A percentile compares a stretch with the other conserved stretches of the same genome.
Evolutionary conservation across 257 asterid genomes (phyloP).

Genomic region (Nicotiana noctiflora): DNA sequence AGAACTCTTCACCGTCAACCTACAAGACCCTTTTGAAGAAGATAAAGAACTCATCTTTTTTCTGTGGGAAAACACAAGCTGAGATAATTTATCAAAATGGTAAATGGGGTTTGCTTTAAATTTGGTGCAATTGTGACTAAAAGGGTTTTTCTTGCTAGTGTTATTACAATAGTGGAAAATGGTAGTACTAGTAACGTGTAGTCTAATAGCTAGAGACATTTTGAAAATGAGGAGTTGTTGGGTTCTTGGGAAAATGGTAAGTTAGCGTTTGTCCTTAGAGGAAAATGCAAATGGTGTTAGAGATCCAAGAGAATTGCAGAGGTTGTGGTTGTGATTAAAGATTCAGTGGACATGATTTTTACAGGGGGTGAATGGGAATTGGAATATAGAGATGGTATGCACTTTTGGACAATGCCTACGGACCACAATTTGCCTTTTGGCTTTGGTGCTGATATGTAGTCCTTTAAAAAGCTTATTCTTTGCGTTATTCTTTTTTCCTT

Average conservation of each 20-base stretch:
- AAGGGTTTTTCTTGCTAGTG: slow-evolving; percentile 21
- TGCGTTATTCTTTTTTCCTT: neutral
- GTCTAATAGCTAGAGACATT: slow-evolving; percentile 54
- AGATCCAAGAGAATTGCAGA: neutral
- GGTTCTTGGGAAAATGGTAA: neutral
- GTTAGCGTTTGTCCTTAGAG: neutral
- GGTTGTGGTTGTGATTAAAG: neutral
- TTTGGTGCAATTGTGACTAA: slow-evolving; percentile 13
- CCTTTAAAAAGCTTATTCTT: neutral
- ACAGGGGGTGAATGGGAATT: neutral
- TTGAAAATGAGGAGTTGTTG: neutral
- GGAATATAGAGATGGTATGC: too few species aligned
- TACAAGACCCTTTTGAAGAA: slow-evolving; percentile 16
- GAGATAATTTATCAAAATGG: slow-evolving; percentile 39
- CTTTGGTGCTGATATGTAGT: neutral
- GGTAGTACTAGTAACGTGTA: slow-evolving; percentile 25
- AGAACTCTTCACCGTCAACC: slow-evolving; percentile 40
- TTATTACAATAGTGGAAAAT: slow-evolving; percentile 7
- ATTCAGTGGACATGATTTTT: neutral
- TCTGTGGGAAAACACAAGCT: slow-evolving; percentile 21
- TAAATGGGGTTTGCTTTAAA: slow-evolving; percentile 39
- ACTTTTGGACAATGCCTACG: too few species aligned
- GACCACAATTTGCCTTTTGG: neutral
- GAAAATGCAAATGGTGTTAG: neutral
- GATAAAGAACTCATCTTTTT: slow-evolving; percentile 37